Evolutionary conservation across 768 basidiomycete genomes (phyloP).

Genomic region (Strobilomyces dryophilus): DNA sequence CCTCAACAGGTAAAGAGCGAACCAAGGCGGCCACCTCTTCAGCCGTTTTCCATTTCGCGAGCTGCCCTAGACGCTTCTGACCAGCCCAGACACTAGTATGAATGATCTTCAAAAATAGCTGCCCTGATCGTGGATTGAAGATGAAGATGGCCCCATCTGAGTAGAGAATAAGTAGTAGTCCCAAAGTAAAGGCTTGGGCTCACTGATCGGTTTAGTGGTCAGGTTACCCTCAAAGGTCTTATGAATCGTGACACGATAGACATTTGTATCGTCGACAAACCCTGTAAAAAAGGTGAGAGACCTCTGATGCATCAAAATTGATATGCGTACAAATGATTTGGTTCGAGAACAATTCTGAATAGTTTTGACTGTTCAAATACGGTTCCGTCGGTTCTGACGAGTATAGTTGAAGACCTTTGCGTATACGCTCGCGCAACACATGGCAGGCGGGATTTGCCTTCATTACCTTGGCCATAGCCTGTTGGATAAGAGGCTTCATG

Average conservation of each 20-base stretch:
- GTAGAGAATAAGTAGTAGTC: neutral
- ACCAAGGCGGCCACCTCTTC: conserved; percentile 99
- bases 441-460: conserved; percentile 98
- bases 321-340: conserved; percentile 84
- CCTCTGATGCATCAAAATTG: neutral
- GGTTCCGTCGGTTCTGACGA: conserved; percentile 99
- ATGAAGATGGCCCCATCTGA: conserved; percentile 95
- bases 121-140: conserved; percentile 98
- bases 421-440: conserved; percentile 96
- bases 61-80: conserved; percentile 98
- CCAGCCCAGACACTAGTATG: conserved; percentile 99
- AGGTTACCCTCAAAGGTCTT: conserved; percentile 99
- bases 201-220: conserved; percentile 98
- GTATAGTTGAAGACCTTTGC: conserved; percentile 97
- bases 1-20: conserved; percentile 97
- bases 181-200: conserved; percentile 17
- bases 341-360: conserved; percentile 95
- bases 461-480: conserved; percentile 99
- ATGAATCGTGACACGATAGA: conserved; percentile 99
- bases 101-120: conserved; percentile 97
- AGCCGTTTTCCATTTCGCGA: conserved; percentile 99
- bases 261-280: conserved; percentile 99
- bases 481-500: conserved; percentile 95
- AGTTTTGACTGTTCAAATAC: conserved; percentile 97
- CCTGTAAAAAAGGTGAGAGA: conserved; percentile 38